A percentile compares a stretch with the other conserved stretches of the same genome.
Conservation (phyloP, 768 basidiomycete genomes). For the Trametes elegans region DNA sequence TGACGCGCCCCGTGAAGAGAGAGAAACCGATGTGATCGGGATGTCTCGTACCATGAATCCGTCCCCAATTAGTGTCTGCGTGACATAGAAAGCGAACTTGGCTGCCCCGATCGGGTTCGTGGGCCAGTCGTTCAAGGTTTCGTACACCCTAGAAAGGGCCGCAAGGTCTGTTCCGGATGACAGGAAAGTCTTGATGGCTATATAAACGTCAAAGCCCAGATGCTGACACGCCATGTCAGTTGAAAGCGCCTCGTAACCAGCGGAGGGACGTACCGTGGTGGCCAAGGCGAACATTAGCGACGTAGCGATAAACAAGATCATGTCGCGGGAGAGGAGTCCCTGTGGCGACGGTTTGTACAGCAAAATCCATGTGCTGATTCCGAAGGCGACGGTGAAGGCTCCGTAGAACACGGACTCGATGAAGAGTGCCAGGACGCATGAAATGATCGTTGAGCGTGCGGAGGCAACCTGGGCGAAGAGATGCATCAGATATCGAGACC, state of each 20-base stretch:
- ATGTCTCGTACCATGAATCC: conserved; percentile 5
- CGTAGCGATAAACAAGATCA: not conserved
- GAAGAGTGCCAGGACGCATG: conserved; percentile 1
- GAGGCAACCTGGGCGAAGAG: not conserved
- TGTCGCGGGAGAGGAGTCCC: conserved; percentile 1
- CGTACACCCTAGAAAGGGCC: not conserved
- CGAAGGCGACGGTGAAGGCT: conserved; percentile 6
- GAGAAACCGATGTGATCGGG: not conserved
- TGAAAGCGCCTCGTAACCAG: too few relatives aligned
- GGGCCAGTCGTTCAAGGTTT: conserved; percentile 8
- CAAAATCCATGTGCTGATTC: conserved; percentile 7
- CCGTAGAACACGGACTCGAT: conserved; percentile 10
- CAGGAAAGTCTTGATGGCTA: conserved; percentile 6
- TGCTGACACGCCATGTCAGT: too few relatives aligned
- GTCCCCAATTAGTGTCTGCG: conserved; percentile 9
- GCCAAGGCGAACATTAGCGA: conserved; percentile 5
- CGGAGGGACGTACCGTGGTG: not conserved
- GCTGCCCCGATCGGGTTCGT: conserved; percentile 6
- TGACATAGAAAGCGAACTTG: conserved; percentile 10
- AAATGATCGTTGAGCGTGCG: conserved; percentile 1
- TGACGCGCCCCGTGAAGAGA: not conserved
- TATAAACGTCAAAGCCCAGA: conserved; percentile 6
- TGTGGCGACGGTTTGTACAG: conserved; percentile 8
- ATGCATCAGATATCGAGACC: too few relatives aligned
- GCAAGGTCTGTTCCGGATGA: not conserved